A percentile compares a stretch with the other conserved stretches of the same genome.
These are phyloP conservation scores for Pseudonitzschia multistriata DNA, from an alignment of 108 stramenopile genomes.

Conservation along the genomic window DNA sequence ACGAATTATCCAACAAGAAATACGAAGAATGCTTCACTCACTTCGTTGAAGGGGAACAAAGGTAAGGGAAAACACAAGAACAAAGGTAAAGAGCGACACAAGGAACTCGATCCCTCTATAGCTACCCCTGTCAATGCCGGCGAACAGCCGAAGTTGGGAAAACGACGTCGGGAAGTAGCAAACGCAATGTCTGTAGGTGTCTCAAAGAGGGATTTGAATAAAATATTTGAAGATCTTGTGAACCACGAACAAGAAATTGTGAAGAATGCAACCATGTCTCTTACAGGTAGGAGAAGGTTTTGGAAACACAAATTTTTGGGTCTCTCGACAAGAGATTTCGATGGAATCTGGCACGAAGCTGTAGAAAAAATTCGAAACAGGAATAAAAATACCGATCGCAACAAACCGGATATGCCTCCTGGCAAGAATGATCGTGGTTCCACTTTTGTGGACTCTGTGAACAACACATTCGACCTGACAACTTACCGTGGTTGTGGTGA, in stretches of 20 bases:
- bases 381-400: neutral
- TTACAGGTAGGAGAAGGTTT: slow-evolving; percentile 7
- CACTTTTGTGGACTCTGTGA: neutral
- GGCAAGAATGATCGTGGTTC: neutral
- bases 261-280: neutral
- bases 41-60: neutral
- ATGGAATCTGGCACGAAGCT: slow-evolving; percentile 9
- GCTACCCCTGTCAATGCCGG: neutral
- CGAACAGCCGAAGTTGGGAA: neutral
- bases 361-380: neutral
- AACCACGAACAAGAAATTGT: neutral
- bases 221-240: slow-evolving; percentile 16
- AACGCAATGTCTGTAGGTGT: neutral
- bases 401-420: neutral
- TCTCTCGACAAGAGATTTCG: slow-evolving; percentile 10
- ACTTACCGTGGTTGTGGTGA: neutral
- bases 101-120: slow-evolving; percentile 3
- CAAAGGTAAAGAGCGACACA: slow-evolving; percentile 1
- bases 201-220: neutral
- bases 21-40: neutral
- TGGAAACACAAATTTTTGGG: slow-evolving; percentile 17
- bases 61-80: neutral
- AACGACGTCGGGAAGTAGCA: slow-evolving; percentile 8
- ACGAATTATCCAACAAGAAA: neutral
- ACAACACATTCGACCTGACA: too few relatives aligned